These are phyloP conservation scores for Metschnikowia shivogae DNA, from an alignment of 805 yeast species.

Conservation along the genomic window DNA sequence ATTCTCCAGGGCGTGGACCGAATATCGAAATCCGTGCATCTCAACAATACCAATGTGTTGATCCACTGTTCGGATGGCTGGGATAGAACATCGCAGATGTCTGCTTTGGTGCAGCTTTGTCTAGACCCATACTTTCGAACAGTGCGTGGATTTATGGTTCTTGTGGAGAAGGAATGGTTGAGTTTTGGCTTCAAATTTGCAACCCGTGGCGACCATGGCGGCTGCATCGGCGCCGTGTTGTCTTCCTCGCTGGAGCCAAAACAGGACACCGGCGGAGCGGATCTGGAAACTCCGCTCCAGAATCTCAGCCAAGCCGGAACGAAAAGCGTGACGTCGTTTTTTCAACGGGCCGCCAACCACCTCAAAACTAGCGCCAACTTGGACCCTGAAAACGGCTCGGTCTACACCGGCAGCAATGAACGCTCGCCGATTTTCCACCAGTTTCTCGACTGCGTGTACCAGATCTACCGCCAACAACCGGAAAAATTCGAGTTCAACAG, in stretches of 20 bases:
- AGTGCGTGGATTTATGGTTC: slow-evolving; percentile 74
- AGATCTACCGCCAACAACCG: slow-evolving; percentile 68
- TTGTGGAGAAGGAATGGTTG: slow-evolving; percentile 93
- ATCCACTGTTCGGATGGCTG: slow-evolving; percentile 98
- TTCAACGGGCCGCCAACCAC: slow-evolving; percentile 37
- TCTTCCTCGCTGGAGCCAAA: slow-evolving; percentile 18
- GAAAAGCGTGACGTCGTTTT: slow-evolving; percentile 33
- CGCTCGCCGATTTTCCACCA: slow-evolving; percentile 90
- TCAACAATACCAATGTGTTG: slow-evolving; percentile 75
- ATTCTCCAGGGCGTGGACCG: slow-evolving; percentile 73
- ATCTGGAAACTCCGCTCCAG: slow-evolving; percentile 6
- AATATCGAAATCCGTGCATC: slow-evolving; percentile 74
- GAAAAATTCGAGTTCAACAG: slow-evolving; percentile 80
- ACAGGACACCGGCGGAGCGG: slow-evolving; percentile 11
- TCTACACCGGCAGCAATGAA: slow-evolving; percentile 36
- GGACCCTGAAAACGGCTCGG: slow-evolving; percentile 2
- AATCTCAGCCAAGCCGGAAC: slow-evolving; percentile 5
- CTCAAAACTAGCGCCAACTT: slow-evolving; percentile 34
- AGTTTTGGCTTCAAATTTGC: slow-evolving; percentile 90
- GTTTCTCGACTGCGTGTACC: slow-evolving; percentile 86
- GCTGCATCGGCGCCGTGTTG: slow-evolving; percentile 39
- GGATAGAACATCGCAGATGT: slow-evolving; percentile 93
- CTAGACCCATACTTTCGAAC: slow-evolving; percentile 90
- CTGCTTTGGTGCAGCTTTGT: slow-evolving; percentile 79
- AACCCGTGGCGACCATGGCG: slow-evolving; percentile 77